Conservation (phyloP, 257 asterid genomes). For the Solanum bukasovii region DNA sequence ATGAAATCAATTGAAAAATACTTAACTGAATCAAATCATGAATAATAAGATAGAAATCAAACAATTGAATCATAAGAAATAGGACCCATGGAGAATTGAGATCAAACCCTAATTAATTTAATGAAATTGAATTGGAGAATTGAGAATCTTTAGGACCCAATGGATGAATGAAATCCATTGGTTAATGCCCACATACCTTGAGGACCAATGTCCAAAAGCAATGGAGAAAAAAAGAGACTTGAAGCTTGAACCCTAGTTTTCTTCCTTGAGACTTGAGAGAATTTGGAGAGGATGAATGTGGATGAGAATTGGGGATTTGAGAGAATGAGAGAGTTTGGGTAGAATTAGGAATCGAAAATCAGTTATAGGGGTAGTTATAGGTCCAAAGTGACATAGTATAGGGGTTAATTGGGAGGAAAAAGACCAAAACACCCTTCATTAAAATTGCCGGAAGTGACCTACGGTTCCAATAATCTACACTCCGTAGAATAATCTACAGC, state of each 20-base stretch:
- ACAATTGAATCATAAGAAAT: background rate
- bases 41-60: background rate
- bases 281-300: background rate
- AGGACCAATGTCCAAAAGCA: background rate
- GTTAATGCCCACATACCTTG: background rate
- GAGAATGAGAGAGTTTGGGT: background rate
- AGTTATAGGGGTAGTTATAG: background rate
- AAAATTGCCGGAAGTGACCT: background rate
- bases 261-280: background rate
- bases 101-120: no score
- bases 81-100: background rate
- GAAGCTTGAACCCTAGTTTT: background rate
- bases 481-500: background rate
- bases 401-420: background rate
- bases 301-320: background rate
- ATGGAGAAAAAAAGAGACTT: background rate
- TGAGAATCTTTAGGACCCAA: background rate
- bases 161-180: background rate
- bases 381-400: background rate
- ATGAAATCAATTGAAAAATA: background rate
- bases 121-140: background rate
- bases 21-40: background rate
- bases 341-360: background rate
- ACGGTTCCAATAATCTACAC: background rate
- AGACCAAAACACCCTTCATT: background rate